phyloP scores from a whole-genome alignment of 1,284 basidiomycete genomes.

The Caloboletus inedulis region DNA sequence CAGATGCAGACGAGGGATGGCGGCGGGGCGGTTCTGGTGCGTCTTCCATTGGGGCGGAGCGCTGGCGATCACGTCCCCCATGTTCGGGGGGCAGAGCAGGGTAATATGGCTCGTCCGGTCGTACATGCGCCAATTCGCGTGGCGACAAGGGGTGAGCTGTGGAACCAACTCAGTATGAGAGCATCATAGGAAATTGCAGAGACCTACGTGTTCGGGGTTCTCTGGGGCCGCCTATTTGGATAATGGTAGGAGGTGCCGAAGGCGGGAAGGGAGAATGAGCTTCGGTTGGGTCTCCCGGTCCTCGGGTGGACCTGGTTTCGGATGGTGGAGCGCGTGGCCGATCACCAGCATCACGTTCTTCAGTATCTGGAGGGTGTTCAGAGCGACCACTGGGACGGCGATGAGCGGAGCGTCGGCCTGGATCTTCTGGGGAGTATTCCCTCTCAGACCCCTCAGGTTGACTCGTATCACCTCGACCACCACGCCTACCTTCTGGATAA shows the following conservation, averaged over 20 bases:
- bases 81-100: slow-evolving; percentile 11
- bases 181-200: background rate
- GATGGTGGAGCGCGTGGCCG: slow-evolving; percentile 10
- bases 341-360: slow-evolving; percentile 19
- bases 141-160: slow-evolving; percentile 20
- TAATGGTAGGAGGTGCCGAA: slow-evolving; percentile 31
- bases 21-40: slow-evolving; percentile 8
- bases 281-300: slow-evolving; percentile 7
- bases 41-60: slow-evolving; percentile 6
- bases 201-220: slow-evolving; percentile 17
- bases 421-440: slow-evolving; percentile 12
- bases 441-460: background rate
- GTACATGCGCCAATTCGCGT: slow-evolving; percentile 11
- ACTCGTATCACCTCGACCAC: background rate
- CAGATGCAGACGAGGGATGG: slow-evolving; percentile 19
- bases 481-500: slow-evolving; percentile 6
- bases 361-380: slow-evolving; percentile 13
- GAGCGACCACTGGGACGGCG: slow-evolving; percentile 23
- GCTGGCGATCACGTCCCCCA: slow-evolving; percentile 1
- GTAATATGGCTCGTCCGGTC: slow-evolving; percentile 10
- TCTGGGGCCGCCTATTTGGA: slow-evolving; percentile 22
- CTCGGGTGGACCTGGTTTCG: slow-evolving; percentile 9
- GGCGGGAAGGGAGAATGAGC: slow-evolving; percentile 13
- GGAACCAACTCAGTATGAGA: slow-evolving; percentile 9
- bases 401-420: slow-evolving; percentile 2